These are phyloP conservation scores for Nissolia schottii DNA, from an alignment of 306 rosid genomes.

Conservation along the genomic window DNA sequence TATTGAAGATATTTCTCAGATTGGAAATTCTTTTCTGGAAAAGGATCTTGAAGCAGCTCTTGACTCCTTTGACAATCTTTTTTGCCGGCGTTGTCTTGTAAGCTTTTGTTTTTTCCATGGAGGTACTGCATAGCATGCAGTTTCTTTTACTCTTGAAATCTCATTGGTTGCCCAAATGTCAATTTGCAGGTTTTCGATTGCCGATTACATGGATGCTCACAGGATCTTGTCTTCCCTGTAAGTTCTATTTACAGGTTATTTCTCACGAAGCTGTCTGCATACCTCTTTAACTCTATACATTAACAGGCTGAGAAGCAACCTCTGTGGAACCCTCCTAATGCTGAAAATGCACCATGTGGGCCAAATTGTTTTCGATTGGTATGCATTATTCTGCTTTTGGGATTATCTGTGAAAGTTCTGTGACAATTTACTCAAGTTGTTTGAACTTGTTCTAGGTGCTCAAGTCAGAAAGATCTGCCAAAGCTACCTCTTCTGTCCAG, in stretches of 20 bases:
- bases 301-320: constrained; percentile 89
- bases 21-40: constrained; percentile 60
- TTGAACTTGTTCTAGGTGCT: constrained; percentile 45
- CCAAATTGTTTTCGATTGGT: constrained; percentile 75
- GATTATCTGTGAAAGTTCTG: background rate
- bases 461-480: constrained; percentile 52
- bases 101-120: constrained; percentile 21
- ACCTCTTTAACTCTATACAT: constrained; percentile 13
- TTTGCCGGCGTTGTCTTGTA: constrained; percentile 98
- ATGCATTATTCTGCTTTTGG: constrained; percentile 31
- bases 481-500: constrained; percentile 45
- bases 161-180: constrained; percentile 22
- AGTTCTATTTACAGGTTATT: constrained; percentile 28
- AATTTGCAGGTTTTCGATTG: constrained; percentile 82
- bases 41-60: constrained; percentile 97
- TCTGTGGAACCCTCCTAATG: constrained; percentile 58
- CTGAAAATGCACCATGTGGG: constrained; percentile 72
- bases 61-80: constrained; percentile 95
- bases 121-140: constrained; percentile 11
- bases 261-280: constrained; percentile 6
- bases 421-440: constrained; percentile 21
- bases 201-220: constrained; percentile 97
- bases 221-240: constrained; percentile 97
- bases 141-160: constrained; percentile 15
- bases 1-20: constrained; percentile 51